These are phyloP conservation scores for Penicilliopsis zonata DNA, from an alignment of 495 filamentous ascomycete species.

Conservation along the genomic window DNA sequence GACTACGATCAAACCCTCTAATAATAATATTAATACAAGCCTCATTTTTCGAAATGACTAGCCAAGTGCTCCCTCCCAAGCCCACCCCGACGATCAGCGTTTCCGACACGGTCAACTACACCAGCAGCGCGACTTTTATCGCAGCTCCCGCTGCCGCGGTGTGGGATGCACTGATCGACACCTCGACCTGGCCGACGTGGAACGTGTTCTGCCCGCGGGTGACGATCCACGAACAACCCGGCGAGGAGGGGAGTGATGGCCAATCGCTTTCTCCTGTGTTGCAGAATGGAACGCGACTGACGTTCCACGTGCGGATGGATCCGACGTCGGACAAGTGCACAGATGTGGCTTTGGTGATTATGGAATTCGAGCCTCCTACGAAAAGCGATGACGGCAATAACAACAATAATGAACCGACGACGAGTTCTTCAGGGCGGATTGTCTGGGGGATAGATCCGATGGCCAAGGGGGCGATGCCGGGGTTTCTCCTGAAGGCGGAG, in stretches of 20 bases:
- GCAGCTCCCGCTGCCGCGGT: slow-evolving; percentile 18
- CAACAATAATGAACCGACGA: too few species aligned
- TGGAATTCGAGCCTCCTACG: slow-evolving; percentile 18
- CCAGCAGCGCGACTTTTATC: slow-evolving; percentile 23
- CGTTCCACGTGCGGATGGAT: slow-evolving; percentile 33
- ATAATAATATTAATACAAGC: too few species aligned
- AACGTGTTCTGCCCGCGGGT: slow-evolving; percentile 30
- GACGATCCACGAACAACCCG: slow-evolving; percentile 26
- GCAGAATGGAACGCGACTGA: slow-evolving; percentile 22
- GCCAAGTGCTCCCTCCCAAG: slow-evolving; percentile 11
- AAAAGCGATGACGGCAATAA: slow-evolving; percentile 3
- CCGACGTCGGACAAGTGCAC: slow-evolving; percentile 14
- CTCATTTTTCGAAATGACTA: too few species aligned
- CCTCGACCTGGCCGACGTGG: slow-evolving; percentile 31
- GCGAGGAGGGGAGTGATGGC: too few species aligned
- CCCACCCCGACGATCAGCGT: slow-evolving; percentile 22
- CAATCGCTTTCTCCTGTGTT: slow-evolving; percentile 17
- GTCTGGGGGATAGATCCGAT: slow-evolving; percentile 20
- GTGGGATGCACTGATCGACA: slow-evolving; percentile 26
- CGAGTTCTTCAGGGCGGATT: too few species aligned
- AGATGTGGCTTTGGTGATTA: slow-evolving; percentile 14
- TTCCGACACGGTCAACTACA: slow-evolving; percentile 15
- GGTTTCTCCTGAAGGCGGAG: slow-evolving; percentile 22
- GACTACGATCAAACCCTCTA: too few species aligned
- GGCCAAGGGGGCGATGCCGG: slow-evolving; percentile 14